phyloP scores from a whole-genome alignment of 768 basidiomycete genomes.

The Collybia mongolica region DNA sequence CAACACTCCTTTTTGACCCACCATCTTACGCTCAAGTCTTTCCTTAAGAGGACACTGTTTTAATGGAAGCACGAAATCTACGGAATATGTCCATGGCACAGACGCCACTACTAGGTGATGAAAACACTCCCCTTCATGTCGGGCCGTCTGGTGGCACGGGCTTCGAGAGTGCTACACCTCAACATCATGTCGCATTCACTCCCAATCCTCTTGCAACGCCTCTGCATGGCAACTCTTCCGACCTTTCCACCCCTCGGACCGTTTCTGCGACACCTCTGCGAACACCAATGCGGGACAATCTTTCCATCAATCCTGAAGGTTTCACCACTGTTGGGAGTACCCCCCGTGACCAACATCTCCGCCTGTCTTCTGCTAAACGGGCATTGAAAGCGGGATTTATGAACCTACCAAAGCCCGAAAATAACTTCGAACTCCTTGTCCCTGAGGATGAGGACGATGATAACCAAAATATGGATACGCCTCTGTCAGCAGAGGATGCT shows the following conservation, averaged over 20 bases:
- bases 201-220: slow-evolving; percentile 97
- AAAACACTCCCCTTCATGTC: slow-evolving; percentile 91
- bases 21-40: slow-evolving; percentile 4
- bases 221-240: slow-evolving; percentile 42
- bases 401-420: slow-evolving; percentile 88
- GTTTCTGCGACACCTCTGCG: slow-evolving; percentile 78
- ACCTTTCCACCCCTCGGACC: slow-evolving; percentile 55
- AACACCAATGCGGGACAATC: slow-evolving; percentile 91
- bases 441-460: slow-evolving; percentile 85
- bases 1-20: background rate
- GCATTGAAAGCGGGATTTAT: slow-evolving; percentile 80
- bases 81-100: slow-evolving; percentile 92
- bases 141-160: slow-evolving; percentile 80
- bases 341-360: slow-evolving; percentile 73
- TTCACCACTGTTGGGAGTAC: slow-evolving; percentile 59
- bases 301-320: slow-evolving; percentile 83
- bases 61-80: slow-evolving; percentile 93
- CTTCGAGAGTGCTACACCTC: slow-evolving; percentile 95
- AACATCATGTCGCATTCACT: slow-evolving; percentile 85
- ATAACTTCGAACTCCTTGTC: slow-evolving; percentile 93
- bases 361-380: slow-evolving; percentile 62
- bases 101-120: slow-evolving; percentile 94
- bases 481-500: slow-evolving; percentile 78
- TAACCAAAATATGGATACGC: slow-evolving; percentile 32
- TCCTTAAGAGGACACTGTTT: slow-evolving; percentile 83